Conservation (phyloP, 768 basidiomycete genomes). For the Tulasnella sp. region DNA sequence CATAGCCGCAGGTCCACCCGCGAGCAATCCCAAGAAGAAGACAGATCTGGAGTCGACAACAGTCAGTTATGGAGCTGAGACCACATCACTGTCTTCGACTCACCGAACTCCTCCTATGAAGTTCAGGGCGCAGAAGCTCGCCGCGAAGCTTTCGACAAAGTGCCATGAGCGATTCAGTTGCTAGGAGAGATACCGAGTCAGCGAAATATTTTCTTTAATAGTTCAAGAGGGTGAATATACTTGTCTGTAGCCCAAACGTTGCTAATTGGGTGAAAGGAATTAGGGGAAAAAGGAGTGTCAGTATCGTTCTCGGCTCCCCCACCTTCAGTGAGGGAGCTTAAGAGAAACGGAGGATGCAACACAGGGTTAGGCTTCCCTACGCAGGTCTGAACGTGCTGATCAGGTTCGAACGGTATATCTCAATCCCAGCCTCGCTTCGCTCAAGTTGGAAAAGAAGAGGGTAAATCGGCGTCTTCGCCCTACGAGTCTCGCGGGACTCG, state of each 20-base stretch:
- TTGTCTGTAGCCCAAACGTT: constrained; percentile 72
- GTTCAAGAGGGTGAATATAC: constrained; percentile 31
- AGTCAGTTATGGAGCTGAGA: constrained; percentile 11
- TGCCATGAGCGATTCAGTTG: constrained; percentile 83
- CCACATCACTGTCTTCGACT: constrained; percentile 18
- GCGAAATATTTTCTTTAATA: constrained; percentile 21
- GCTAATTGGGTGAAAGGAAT: constrained; percentile 36
- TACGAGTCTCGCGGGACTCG: constrained; percentile 26
- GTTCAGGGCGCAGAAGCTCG: constrained; percentile 82
- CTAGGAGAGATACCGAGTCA: constrained; percentile 34
- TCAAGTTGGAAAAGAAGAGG: constrained; percentile 15
- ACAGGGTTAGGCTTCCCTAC: constrained; percentile 83
- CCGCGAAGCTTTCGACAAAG: constrained; percentile 75
- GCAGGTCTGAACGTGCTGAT: constrained; percentile 91
- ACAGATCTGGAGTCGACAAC: constrained; percentile 44
- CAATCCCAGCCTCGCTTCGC: constrained; percentile 53
- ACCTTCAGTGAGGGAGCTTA: constrained; percentile 32
- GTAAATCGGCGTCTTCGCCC: constrained; percentile 21
- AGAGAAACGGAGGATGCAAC: constrained; percentile 35
- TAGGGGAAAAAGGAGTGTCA: constrained; percentile 39
- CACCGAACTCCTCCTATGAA: constrained; percentile 84
- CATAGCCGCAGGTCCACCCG: constrained; percentile 81
- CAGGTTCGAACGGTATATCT: constrained; percentile 99
- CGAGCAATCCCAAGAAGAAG: constrained; percentile 71
- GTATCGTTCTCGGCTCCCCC: constrained; percentile 30